A percentile compares a stretch with the other conserved stretches of the same genome.
Evolutionary conservation across 306 rosid genomes (phyloP).

Genomic region (Acacia acuminata): DNA sequence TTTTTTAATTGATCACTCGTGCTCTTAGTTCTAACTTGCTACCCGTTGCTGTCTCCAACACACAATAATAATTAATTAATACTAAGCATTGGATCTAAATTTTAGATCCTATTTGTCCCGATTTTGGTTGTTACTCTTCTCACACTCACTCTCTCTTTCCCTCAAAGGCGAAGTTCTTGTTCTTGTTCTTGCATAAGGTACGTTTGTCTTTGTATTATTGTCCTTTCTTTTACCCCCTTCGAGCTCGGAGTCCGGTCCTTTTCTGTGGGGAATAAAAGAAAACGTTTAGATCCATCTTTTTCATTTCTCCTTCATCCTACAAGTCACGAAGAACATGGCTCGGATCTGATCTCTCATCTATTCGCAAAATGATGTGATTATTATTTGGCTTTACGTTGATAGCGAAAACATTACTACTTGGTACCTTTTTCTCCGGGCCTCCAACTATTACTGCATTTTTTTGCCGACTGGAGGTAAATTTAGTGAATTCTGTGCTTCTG

Average conservation of each 20-base stretch:
- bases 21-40: neutral
- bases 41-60: neutral
- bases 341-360: neutral
- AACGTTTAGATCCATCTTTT: neutral
- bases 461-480: neutral
- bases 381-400: neutral
- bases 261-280: neutral
- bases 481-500: neutral
- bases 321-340: neutral
- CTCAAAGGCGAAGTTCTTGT: neutral
- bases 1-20: neutral
- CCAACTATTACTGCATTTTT: neutral
- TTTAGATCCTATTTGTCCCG: neutral
- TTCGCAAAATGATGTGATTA: neutral
- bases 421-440: neutral
- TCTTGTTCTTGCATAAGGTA: slow-evolving; percentile 6
- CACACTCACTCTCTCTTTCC: neutral
- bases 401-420: neutral
- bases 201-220: neutral
- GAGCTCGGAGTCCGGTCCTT: neutral
- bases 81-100: neutral
- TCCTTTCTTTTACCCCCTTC: neutral
- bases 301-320: neutral
- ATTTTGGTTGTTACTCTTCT: slow-evolving; percentile 1
- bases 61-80: neutral